These are phyloP conservation scores for Epicoccum nigrum DNA, from an alignment of 2,329 filamentous ascomycete genomes.

Conservation along the genomic window DNA sequence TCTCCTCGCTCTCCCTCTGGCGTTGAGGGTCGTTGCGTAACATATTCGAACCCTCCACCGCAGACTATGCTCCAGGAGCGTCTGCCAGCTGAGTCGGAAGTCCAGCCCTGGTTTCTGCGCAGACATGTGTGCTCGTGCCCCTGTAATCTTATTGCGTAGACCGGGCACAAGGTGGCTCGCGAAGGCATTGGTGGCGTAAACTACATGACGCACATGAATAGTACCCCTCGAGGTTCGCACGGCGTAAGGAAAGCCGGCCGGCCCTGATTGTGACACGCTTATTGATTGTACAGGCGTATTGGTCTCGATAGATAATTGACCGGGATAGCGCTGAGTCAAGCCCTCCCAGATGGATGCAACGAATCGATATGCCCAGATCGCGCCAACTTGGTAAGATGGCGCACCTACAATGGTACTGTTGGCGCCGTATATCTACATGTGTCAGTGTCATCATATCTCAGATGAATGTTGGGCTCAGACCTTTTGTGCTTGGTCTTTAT, in stretches of 20 bases:
- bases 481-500: neutral
- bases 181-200: constrained; percentile 65
- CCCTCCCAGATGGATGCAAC: constrained; percentile 15
- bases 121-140: constrained; percentile 53
- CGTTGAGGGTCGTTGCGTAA: neutral
- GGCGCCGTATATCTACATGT: constrained; percentile 15
- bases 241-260: constrained; percentile 25
- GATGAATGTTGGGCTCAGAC: neutral
- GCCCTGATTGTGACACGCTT: neutral
- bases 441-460: neutral
- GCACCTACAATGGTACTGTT: constrained; percentile 23
- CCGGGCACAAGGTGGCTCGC: constrained; percentile 59
- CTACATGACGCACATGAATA: constrained; percentile 57
- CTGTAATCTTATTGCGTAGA: constrained; percentile 42
- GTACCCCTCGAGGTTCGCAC: constrained; percentile 55
- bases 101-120: constrained; percentile 20
- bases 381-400: constrained; percentile 40
- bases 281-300: neutral
- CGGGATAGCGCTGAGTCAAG: neutral
- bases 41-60: neutral
- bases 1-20: constrained; percentile 13
- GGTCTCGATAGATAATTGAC: neutral
- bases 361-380: constrained; percentile 27
- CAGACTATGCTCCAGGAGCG: neutral
- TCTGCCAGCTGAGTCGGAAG: neutral